Conservation (phyloP, 2,329 filamentous ascomycete genomes). For the Penicillium sp. region DNA sequence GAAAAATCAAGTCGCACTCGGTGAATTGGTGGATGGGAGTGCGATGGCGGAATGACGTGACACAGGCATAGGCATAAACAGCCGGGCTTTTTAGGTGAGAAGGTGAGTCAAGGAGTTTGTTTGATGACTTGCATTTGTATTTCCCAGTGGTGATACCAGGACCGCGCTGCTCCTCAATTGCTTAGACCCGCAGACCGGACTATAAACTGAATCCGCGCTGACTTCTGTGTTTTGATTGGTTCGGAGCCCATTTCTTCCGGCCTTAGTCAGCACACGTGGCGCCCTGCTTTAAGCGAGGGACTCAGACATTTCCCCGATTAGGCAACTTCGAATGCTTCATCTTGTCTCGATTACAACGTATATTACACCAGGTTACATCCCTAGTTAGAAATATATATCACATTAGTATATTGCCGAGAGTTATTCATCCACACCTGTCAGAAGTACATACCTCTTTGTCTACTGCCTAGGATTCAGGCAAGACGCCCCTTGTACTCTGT, state of each 20-base stretch:
- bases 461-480: too few relatives aligned
- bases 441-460: too few relatives aligned
- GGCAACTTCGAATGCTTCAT: neutral
- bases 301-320: constrained; percentile 4
- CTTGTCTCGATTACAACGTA: too few relatives aligned
- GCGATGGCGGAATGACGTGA: neutral
- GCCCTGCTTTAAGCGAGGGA: constrained; percentile 14
- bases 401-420: too few relatives aligned
- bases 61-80: neutral
- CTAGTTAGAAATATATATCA: too few relatives aligned
- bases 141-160: neutral
- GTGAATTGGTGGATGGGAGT: neutral
- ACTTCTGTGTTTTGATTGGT: constrained; percentile 5
- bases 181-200: neutral
- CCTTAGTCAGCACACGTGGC: constrained; percentile 5
- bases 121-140: neutral
- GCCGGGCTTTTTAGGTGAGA: neutral
- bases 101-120: neutral
- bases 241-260: neutral
- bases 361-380: too few relatives aligned
- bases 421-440: too few relatives aligned
- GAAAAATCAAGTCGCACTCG: neutral
- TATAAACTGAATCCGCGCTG: neutral
- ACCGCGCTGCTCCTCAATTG: neutral
- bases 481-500: too few relatives aligned